A percentile compares a stretch with the other conserved stretches of the same genome.
Evolutionary conservation across 2,329 filamentous ascomycete genomes (phyloP).

Genomic region (Aureobasidium sp.): DNA sequence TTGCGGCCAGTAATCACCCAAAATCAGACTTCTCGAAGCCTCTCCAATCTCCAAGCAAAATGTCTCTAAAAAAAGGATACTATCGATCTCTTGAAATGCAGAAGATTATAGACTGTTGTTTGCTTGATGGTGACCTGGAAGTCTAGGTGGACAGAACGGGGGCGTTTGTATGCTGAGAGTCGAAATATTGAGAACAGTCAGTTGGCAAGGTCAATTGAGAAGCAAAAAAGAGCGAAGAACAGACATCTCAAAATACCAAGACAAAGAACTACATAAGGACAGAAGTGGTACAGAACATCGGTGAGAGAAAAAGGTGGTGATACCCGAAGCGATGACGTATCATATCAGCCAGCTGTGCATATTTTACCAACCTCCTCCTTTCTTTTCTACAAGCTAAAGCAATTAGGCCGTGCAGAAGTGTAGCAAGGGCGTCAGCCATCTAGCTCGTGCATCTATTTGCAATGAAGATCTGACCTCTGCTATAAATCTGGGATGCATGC

Average conservation of each 20-base stretch:
- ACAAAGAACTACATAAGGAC: background rate
- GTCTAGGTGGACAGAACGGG: background rate
- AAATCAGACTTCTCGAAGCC: background rate
- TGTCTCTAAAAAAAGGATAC: no score
- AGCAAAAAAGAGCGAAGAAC: no score
- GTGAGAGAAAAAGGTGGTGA: conserved; percentile 8
- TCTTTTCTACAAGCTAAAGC: background rate
- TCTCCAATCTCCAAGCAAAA: background rate
- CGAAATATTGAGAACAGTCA: background rate
- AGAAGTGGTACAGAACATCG: conserved; percentile 13
- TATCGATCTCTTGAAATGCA: background rate
- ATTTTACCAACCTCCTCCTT: conserved; percentile 1
- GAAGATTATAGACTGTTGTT: background rate
- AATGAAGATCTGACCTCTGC: background rate
- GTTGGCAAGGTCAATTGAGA: background rate
- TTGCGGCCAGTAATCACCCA: background rate
- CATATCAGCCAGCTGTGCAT: conserved; percentile 1
- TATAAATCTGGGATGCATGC: background rate
- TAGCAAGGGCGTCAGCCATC: background rate
- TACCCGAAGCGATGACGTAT: conserved; percentile 6
- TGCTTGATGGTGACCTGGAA: background rate
- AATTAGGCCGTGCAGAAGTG: background rate
- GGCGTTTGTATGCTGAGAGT: background rate
- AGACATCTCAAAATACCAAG: background rate
- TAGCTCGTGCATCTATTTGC: background rate